Evolutionary conservation across 192 early-diverging fungal genomes (phyloP), one percentile per base, ranked within the genome.

Genomic region (Coemansia sp.): DNA sequence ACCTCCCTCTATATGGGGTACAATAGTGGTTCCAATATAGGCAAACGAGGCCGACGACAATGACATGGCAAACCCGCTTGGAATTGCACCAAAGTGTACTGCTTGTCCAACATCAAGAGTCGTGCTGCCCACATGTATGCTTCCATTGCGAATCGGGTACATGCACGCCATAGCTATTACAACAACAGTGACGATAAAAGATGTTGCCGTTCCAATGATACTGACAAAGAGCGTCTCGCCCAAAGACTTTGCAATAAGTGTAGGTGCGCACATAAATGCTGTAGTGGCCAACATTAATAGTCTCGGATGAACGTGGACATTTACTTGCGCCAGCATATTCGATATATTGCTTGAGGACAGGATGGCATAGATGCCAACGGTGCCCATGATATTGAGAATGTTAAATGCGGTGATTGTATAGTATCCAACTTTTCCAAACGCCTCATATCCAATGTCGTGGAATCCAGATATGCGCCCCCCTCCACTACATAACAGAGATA

Each of bases 141-240:
- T 52, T 26, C 73, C 73, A 13, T 80, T 75, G 61, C 64, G 39
- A 50, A 82, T 76, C 3, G 79, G 74, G 43, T 74, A 82, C 3
- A 71, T 7, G 35, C 70, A 74, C 2, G 86, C 67, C 35, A 89
- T 80, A 17, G 82, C 75, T 35, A 85, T 80, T 1, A 90, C 63
- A 0, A 89, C 82, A 40, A 91, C 78, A 0, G 84, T 70, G 44
- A 91, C 87, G 1, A 91, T 88, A 2, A 86, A 62, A 5, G 92
- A 71, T 0, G 92, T 91, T 1, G 88, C 79, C 1, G 87, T 67
- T 21, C 91, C 92, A 38, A 91, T 84, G 4, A 88, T 76, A 63
- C 87, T 89, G n/a, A 88, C 70, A 37, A 90, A 38, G 37, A 89
- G 86, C 3, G 92, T 85, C 69, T 94, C 92, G 43, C 90, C 92